Base-by-base conservation (phyloP, 495 filamentous ascomycete species). In the Pyrenula aspistea region DNA sequence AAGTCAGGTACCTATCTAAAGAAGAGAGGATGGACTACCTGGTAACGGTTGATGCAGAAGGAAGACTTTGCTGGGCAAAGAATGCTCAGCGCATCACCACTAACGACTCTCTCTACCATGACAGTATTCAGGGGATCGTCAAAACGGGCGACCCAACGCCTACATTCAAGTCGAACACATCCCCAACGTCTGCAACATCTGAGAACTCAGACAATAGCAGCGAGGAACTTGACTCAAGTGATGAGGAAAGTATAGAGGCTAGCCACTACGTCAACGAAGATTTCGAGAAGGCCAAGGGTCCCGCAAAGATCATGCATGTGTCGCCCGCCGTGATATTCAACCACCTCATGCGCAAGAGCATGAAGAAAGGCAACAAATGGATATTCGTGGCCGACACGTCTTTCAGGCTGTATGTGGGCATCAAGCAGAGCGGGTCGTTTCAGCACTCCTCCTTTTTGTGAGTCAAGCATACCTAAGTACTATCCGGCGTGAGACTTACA, bases 391-490 rank as follows among this genome's bases (percentile, higher is more conserved):
- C 85, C 25, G 91, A 96, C 69, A 92, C 88, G 0, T 86, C 82
- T 1, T 92, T 89, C 62, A 82, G 91, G 8, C 74, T 96, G 0
- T 95, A 96, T 71, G 80, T 95, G 42, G 91, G 89, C 50, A 93
- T 96, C 68, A 96, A 96, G 62, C 83, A 88, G 65, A 82, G 81
- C 24, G 91, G 91, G 24, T 81, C 86, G 8, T 96, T 96, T 64
- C 91, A 96, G 63, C 91, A 96, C 69, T 87, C 81, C 4, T 90
- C 86, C 0, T 96, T 96, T 62, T 73, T 96, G 1, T n/a, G n/a
- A n/a, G n/a, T n/a, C n/a, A n/a, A n/a, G n/a, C n/a, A n/a, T n/a
- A n/a, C n/a, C n/a, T n/a, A n/a, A n/a, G n/a, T n/a, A n/a, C n/a
- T n/a, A n/a, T n/a, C n/a, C n/a, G n/a, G n/a, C n/a, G n/a, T n/a